Evolutionary conservation across 768 basidiomycete species (phyloP).

Genomic region (Suillus discolor): DNA sequence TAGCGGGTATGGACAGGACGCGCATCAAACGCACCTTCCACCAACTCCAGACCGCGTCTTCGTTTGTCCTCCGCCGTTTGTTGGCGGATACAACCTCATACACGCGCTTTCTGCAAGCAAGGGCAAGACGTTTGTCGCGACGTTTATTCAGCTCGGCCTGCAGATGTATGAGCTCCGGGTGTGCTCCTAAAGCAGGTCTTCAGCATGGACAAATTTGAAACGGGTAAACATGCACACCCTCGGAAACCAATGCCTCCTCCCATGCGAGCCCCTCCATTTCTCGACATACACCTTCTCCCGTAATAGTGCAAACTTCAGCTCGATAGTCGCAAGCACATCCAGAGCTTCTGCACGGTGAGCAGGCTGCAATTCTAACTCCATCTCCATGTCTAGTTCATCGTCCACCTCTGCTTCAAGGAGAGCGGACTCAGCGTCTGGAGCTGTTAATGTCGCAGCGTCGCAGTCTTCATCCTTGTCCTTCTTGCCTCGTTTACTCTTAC

Average conservation of each 20-base stretch:
- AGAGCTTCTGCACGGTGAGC: slow-evolving; percentile 87
- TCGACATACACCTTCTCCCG: slow-evolving; percentile 90
- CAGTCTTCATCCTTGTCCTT: slow-evolving; percentile 19
- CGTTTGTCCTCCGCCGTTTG: slow-evolving; percentile 68
- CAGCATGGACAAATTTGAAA: slow-evolving; percentile 5
- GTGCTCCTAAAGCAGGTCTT: slow-evolving; percentile 54
- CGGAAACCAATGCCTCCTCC: slow-evolving; percentile 81
- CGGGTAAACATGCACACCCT: slow-evolving; percentile 53
- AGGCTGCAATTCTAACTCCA: slow-evolving; percentile 74
- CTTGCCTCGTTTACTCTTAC: slow-evolving; percentile 22
- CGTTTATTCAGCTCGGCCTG: slow-evolving; percentile 78
- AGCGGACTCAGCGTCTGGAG: background rate
- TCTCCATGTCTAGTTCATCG: slow-evolving; percentile 47
- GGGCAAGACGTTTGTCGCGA: slow-evolving; percentile 77
- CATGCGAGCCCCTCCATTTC: slow-evolving; percentile 90
- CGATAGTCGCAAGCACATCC: slow-evolving; percentile 85
- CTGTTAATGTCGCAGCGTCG: background rate
- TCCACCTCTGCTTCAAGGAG: slow-evolving; percentile 26
- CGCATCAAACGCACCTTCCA: slow-evolving; percentile 69
- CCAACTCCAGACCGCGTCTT: slow-evolving; percentile 82
- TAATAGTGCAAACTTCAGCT: slow-evolving; percentile 88
- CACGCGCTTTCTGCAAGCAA: slow-evolving; percentile 73
- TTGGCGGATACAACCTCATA: slow-evolving; percentile 66
- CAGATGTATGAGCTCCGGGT: slow-evolving; percentile 85
- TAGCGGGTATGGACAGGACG: background rate